A percentile compares a stretch with the other conserved stretches of the same genome.
These are phyloP conservation scores for Aureobasidium sp. DNA, from an alignment of 2,329 filamentous ascomycete genomes.

Conservation along the genomic window DNA sequence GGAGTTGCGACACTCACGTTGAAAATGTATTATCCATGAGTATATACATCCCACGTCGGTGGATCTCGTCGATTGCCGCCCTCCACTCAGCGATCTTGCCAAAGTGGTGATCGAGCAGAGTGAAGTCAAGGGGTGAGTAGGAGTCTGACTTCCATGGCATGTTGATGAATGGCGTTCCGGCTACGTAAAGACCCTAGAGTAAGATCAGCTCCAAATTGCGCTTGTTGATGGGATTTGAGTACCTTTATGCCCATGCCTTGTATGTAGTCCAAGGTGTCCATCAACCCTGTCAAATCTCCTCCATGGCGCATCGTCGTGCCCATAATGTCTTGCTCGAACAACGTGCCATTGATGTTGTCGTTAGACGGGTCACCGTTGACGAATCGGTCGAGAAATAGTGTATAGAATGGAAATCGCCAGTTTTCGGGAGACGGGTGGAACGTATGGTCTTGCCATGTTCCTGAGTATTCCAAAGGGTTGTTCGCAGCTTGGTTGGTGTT, in stretches of 20 bases:
- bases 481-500: conserved; percentile 50
- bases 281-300: conserved; percentile 49
- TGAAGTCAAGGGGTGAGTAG: conserved; percentile 52
- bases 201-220: not conserved
- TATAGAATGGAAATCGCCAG: conserved; percentile 60
- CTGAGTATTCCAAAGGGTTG: conserved; percentile 49
- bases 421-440: conserved; percentile 49
- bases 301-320: conserved; percentile 55
- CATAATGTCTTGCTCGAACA: conserved; percentile 51
- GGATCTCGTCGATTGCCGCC: conserved; percentile 50
- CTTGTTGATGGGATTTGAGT: not conserved
- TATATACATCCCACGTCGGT: conserved; percentile 54
- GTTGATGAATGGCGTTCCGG: conserved; percentile 56
- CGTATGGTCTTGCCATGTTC: conserved; percentile 44
- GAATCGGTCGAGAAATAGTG: conserved; percentile 54
- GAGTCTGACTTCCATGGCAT: conserved; percentile 54
- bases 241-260: conserved; percentile 50
- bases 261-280: conserved; percentile 55
- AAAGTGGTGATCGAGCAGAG: conserved; percentile 54
- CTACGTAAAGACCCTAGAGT: conserved; percentile 49
- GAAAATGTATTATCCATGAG: conserved; percentile 57
- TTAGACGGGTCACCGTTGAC: conserved; percentile 57
- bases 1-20: conserved; percentile 28
- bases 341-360: conserved; percentile 52
- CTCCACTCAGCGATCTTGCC: conserved; percentile 52